Evolutionary conservation across 2,329 filamentous ascomycete species (phyloP), one percentile per base, ranked within the genome.

Genomic region (Aquanectria penicillioides): DNA sequence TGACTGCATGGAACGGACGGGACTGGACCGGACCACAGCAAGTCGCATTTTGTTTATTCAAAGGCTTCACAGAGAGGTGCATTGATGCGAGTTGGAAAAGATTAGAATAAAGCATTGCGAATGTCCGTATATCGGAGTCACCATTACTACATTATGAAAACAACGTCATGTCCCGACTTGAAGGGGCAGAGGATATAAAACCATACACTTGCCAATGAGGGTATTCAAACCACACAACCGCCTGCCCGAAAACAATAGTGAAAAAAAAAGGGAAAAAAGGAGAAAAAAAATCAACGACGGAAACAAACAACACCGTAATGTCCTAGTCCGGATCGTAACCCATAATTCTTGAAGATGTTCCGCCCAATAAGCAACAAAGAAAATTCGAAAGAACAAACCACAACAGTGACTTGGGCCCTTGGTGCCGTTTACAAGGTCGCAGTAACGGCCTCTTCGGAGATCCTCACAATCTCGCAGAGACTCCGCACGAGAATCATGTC

Each of bases 391-490:
- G 15, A 29, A 29, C 3, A 44, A 10, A 12, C 9, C 13, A 18
- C 5, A 38, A 23, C 18, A 23, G 15, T n/a, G 12, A n/a, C 25
- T 46, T 34, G 15, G 17, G 31, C 17, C n/a, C 7, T n/a, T n/a
- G n/a, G 22, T 22, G 6, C 12, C 5, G 18, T 26, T 33, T 54
- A 36, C 36, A 46, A 63, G 17, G 54, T 20, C 3, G 40, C 31
- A 13, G 31, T 36, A 13, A 43, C 29, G 18, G 50, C 58, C 34
- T 78, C 77, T 50, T 79, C 77, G 1, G 69, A 69, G 50, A 77
- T 64, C 51, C 75, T 69, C 20, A 80, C 78, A 67, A 80, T 77
- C 67, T 80, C 78, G 46, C 78, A 79, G 2, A 80, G 68, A 34
- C 78, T 77, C 37, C 75, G 69, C 57, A 78, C 66, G n/a, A 80